Evolutionary conservation across 805 yeast species (phyloP), one percentile per base, ranked within the genome.

Genomic region (Candida sakaeoensis): DNA sequence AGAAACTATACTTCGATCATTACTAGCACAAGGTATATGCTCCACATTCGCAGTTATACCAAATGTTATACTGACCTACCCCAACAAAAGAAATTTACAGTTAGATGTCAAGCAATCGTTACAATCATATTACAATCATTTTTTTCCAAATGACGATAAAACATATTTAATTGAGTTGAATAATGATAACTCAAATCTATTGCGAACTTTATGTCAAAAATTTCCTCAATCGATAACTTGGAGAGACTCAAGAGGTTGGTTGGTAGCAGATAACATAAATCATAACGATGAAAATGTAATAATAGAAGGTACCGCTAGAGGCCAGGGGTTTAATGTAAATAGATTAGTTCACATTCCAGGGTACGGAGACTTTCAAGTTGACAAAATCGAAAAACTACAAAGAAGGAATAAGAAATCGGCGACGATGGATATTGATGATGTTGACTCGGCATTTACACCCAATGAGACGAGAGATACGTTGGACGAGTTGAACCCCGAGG

Each of bases 161-260:
- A 65, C 95, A 14, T 90, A 68, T 60, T 80, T 82, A 32, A 60
- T 87, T 38, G 95, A 87, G 48, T 68, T 64, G 35, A 63, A 67
- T 12, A 70, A 85, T 2, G 98, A 93, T 48, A 72, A 85, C n/a
- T 49, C 73, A 14, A 85, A 84, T 52, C 80, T 86, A 32, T 69
- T 85, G 30, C 77, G 99, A 58, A 68, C 72, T 3, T 53, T 93
- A 18, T 85, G 96, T 55, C 97, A 91, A 54, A 85, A 81, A 62
- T 77, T 82, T 52, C 99, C 99, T 19, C 82, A 80, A 54, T 78
- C 86, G 1, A 70, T 95, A 34, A 77, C 77, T 17, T 93, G 99
- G 98, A 81, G 98, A 64, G 97, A 91, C 51, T 65, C 80, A n/a
- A 73, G 99, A 55, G 91, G 96, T 6, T 93, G 89, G 64, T 39